Evolutionary conservation across 1,284 basidiomycete species (phyloP).

Genomic region (Boletellus deceptivus): DNA sequence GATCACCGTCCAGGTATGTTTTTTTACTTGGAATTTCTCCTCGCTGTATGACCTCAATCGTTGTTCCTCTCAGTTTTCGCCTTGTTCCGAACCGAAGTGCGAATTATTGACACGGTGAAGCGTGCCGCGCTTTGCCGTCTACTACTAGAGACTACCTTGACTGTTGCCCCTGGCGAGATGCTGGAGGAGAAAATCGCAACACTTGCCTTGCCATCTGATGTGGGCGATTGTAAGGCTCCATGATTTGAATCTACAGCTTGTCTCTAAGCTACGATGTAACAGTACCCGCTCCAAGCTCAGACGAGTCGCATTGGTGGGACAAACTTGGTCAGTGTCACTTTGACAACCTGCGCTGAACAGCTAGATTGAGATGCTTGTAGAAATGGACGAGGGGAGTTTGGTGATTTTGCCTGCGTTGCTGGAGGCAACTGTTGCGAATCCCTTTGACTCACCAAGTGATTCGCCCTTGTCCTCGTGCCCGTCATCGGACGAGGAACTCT

Average conservation of each 20-base stretch:
- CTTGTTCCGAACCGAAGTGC: constrained; percentile 74
- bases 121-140: constrained; percentile 69
- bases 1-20: constrained; percentile 86
- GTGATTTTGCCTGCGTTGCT: constrained; percentile 48
- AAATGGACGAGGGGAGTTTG: constrained; percentile 52
- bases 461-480: constrained; percentile 71
- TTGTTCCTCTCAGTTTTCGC: constrained; percentile 65
- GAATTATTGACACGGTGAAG: constrained; percentile 77
- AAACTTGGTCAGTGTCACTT: constrained; percentile 48
- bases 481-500: constrained; percentile 80
- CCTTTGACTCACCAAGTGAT: constrained; percentile 64
- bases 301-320: constrained; percentile 76
- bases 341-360: neutral
- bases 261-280: constrained; percentile 13
- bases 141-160: constrained; percentile 59
- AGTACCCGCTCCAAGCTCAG: constrained; percentile 81
- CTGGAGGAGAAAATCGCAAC: constrained; percentile 70
- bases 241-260: neutral
- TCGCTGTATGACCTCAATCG: neutral
- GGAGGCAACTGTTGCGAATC: constrained; percentile 50
- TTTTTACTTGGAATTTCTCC: neutral
- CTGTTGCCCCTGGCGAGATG: constrained; percentile 60
- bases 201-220: constrained; percentile 42
- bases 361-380: constrained; percentile 35
- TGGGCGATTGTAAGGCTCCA: constrained; percentile 34